Percentiles rank a stretch among this genome's conserved stretches.
Conservation (phyloP, 306 rosid genomes). For the Cicer judaicum region DNA sequence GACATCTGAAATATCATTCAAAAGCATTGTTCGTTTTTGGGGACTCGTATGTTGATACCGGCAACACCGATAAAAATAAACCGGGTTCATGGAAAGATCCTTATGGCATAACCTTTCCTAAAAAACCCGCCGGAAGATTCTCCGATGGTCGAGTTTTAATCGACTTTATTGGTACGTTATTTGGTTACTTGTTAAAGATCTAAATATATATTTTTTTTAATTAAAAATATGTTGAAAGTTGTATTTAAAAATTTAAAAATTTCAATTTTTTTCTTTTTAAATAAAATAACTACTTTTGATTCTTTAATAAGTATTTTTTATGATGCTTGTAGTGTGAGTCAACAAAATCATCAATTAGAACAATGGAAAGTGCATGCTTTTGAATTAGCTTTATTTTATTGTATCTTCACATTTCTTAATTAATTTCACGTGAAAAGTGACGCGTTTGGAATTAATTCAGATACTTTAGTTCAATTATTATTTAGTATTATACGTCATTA, state of each 20-base stretch:
- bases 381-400: background rate
- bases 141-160: constrained; percentile 42
- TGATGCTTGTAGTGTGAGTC: no score
- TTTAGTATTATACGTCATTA: background rate
- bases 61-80: background rate
- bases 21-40: constrained; percentile 46
- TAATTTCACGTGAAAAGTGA: constrained; percentile 5
- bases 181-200: no score
- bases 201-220: no score
- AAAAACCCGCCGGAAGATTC: constrained; percentile 42
- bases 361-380: background rate
- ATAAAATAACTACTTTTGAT: no score
- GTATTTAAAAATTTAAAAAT: no score
- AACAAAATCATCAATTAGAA: background rate
- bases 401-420: background rate
- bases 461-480: background rate
- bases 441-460: background rate
- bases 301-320: no score
- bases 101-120: constrained; percentile 39
- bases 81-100: constrained; percentile 39
- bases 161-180: constrained; percentile 41
- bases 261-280: no score
- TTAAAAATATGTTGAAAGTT: no score
- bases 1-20: background rate
- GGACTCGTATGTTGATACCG: constrained; percentile 42